Base-by-base conservation (phyloP, 371 early-diverging fungal genomes). In the Syncephalis plumigaleata region DNA sequence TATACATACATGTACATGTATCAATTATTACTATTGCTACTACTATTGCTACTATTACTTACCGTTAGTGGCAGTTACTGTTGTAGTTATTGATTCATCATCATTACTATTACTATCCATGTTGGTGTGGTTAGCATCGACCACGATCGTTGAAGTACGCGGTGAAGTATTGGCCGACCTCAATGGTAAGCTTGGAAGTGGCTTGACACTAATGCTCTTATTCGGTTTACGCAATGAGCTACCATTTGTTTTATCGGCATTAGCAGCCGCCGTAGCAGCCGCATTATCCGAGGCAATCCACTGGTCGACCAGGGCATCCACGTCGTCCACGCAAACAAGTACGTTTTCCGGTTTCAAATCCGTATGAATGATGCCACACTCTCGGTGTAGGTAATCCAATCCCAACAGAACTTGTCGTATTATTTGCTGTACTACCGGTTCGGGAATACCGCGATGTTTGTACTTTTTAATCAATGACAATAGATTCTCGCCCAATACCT, bases 311-410 rank as follows among this genome's bases (percentile, higher is more conserved):
- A 57, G 45, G 15, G 49, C 64, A 16, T 85, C 85, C 8, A 87
- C 81, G 52, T 82, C 71, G 38, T 87, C 85, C 27, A 90, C 78
- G 51, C 86, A 87, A 7, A 92, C 84, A 31, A 92, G 66, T 5
- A 91, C 87, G 59, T 92, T 92, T 58, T 92, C 98, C 0, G 97
- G 98, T 58, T 98, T 98, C 37, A 98, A 57, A 60, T 98, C 98
- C 0, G 98, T 94, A 67, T 98, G 98, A 40, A 95, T 90, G 57
- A 98, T 91, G n/a, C 82, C 82, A 67, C 97, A 94, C 48, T 87
- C 84, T n/a, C 80, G 59, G 59, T 96, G 97, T 51, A 96, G 67
- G 55, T 90, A 95, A 49, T 91, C 93, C 47, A 96, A 63, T 3
- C 90, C 94, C 65, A 80, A 68, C 25, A 94, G 61, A 0, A 92